Conservation (phyloP, 2,329 filamentous ascomycete genomes). For the Plenodomus tracheiphilus region DNA sequence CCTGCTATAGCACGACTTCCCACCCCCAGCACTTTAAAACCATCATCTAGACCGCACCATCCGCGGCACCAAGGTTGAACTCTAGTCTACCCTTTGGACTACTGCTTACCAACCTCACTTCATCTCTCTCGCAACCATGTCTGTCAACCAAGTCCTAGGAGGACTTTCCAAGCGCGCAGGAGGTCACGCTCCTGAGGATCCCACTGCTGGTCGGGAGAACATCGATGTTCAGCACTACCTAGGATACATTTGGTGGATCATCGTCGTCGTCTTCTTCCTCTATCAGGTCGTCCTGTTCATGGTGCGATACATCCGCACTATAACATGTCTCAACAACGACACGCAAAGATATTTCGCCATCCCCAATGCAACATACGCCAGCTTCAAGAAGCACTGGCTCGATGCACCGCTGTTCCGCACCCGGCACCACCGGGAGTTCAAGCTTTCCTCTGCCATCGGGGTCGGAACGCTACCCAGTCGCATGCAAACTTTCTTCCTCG, state of each 20-base stretch:
- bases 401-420: constrained; percentile 53
- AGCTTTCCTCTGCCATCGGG: constrained; percentile 53
- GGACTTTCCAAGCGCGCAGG: constrained; percentile 27
- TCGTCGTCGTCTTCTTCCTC: constrained; percentile 65
- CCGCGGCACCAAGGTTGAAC: constrained; percentile 11
- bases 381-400: constrained; percentile 52
- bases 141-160: constrained; percentile 20
- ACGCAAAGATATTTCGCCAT: constrained; percentile 77
- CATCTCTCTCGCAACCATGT: constrained; percentile 24
- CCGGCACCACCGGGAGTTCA: constrained; percentile 57
- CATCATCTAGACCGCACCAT: constrained; percentile 22
- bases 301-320: constrained; percentile 69
- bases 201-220: constrained; percentile 36
- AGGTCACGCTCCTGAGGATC: constrained; percentile 26
- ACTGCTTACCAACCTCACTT: constrained; percentile 21
- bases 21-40: constrained; percentile 26
- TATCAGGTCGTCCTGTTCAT: constrained; percentile 68
- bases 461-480: constrained; percentile 55
- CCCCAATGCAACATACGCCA: constrained; percentile 56
- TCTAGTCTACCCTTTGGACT: constrained; percentile 17
- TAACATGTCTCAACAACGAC: constrained; percentile 77
- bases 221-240: constrained; percentile 42
- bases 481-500: constrained; percentile 52
- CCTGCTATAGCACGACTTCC: constrained; percentile 14
- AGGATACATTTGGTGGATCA: constrained; percentile 58